phyloP scores from a whole-genome alignment of 2,329 filamentous ascomycete genomes.

The Cladosporium austrohemisphaericum region DNA sequence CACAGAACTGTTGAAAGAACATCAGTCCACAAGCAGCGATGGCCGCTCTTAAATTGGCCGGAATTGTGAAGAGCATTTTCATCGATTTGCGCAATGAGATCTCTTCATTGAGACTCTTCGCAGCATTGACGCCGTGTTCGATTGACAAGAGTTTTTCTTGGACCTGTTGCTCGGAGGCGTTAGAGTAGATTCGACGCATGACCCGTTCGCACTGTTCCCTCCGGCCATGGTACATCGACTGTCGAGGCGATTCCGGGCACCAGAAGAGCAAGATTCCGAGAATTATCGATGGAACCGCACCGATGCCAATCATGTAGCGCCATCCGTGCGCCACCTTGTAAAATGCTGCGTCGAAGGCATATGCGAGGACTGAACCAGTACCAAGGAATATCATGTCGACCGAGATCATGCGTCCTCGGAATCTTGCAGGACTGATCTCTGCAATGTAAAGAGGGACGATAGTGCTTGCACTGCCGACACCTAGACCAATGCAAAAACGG shows the following conservation, averaged over 20 bases:
- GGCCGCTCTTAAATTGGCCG: conserved; percentile 33
- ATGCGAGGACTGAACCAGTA: conserved; percentile 82
- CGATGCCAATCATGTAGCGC: conserved; percentile 89
- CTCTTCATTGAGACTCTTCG: conserved; percentile 53
- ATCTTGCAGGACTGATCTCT: conserved; percentile 73
- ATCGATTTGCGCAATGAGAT: conserved; percentile 32
- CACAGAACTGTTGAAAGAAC: conserved; percentile 39
- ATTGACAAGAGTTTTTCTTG: conserved; percentile 51
- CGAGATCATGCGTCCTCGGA: conserved; percentile 76
- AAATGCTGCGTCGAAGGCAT: conserved; percentile 76
- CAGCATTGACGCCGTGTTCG: conserved; percentile 66
- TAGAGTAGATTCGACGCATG: conserved; percentile 50
- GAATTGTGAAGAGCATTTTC: conserved; percentile 20
- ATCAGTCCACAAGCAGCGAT: conserved; percentile 36
- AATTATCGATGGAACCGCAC: conserved; percentile 68
- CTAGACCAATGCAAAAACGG: conserved; percentile 64
- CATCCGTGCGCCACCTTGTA: conserved; percentile 61
- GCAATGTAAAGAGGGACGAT: conserved; percentile 63
- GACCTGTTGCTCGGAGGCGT: conserved; percentile 16
- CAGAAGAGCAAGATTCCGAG: conserved; percentile 66
- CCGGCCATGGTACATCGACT: conserved; percentile 69
- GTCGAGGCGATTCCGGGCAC: conserved; percentile 86
- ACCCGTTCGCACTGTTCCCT: conserved; percentile 55
- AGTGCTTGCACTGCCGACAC: conserved; percentile 65
- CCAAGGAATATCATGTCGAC: conserved; percentile 81